A percentile compares a stretch with the other conserved stretches of the same genome.
Conservation (phyloP, 2,329 filamentous ascomycete genomes). For the Zarea fungicola region DNA sequence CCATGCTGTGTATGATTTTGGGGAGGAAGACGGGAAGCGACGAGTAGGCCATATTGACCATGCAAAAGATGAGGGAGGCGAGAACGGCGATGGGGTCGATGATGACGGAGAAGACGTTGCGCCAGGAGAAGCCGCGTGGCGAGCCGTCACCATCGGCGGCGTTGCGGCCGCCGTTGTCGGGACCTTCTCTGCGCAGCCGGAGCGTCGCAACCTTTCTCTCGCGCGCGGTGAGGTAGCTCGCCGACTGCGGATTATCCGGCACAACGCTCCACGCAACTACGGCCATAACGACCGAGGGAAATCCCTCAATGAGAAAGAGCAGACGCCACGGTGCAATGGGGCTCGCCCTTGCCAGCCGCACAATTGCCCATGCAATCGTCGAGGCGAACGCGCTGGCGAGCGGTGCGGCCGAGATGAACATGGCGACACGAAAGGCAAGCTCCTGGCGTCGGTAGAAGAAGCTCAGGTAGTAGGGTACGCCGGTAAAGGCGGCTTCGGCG, state of each 20-base stretch:
- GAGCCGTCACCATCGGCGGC: slow-evolving; percentile 16
- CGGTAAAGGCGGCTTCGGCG: slow-evolving; percentile 60
- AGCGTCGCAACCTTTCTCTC: slow-evolving; percentile 66
- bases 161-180: slow-evolving; percentile 11
- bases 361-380: slow-evolving; percentile 72
- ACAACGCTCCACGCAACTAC: slow-evolving; percentile 69
- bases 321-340: slow-evolving; percentile 82
- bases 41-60: slow-evolving; percentile 81
- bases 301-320: slow-evolving; percentile 78
- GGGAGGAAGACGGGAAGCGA: slow-evolving; percentile 85
- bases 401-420: slow-evolving; percentile 81
- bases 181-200: slow-evolving; percentile 54
- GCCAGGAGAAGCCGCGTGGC: slow-evolving; percentile 44
- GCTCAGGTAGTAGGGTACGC: slow-evolving; percentile 58
- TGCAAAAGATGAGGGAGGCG: slow-evolving; percentile 78
- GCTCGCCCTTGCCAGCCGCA: slow-evolving; percentile 57
- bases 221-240: slow-evolving; percentile 55
- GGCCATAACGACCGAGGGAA: slow-evolving; percentile 72
- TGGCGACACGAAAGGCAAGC: slow-evolving; percentile 75
- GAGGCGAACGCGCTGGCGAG: slow-evolving; percentile 76
- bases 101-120: slow-evolving; percentile 55
- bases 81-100: slow-evolving; percentile 67
- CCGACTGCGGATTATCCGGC: slow-evolving; percentile 68
- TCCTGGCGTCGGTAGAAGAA: slow-evolving; percentile 65
- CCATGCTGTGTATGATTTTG: slow-evolving; percentile 73